A percentile compares a stretch with the other conserved stretches of the same genome.
Evolutionary conservation across 768 basidiomycete species (phyloP).

Genomic region (Termitomyces sp.): DNA sequence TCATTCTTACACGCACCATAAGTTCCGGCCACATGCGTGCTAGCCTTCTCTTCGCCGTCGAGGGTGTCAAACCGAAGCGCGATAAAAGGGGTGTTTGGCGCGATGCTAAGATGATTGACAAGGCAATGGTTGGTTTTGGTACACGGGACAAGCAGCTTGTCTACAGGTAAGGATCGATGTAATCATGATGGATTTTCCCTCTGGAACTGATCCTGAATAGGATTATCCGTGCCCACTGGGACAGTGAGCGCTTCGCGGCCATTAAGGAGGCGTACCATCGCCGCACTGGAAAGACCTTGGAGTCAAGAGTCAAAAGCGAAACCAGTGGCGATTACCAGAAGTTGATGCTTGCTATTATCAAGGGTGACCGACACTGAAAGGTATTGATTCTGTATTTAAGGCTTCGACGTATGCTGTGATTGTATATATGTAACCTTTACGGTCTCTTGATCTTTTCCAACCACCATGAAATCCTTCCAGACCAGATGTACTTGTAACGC

Average conservation of each 20-base stretch:
- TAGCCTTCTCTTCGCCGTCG: conserved; percentile 47
- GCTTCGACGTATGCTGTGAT: background rate
- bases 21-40: conserved; percentile 43
- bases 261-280: conserved; percentile 48
- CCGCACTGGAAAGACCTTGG: conserved; percentile 41
- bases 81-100: conserved; percentile 48
- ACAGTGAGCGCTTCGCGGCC: conserved; percentile 39
- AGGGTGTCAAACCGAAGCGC: conserved; percentile 43
- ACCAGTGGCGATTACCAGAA: conserved; percentile 50
- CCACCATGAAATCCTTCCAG: too few species aligned
- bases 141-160: conserved; percentile 49
- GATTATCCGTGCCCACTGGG: conserved; percentile 53
- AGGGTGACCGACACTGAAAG: conserved; percentile 1
- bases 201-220: conserved; percentile 20
- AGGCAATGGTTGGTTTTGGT: conserved; percentile 51
- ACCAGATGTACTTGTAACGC: too few species aligned
- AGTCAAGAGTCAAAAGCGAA: conserved; percentile 45
- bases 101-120: conserved; percentile 52
- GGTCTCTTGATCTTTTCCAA: too few species aligned
- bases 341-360: conserved; percentile 28
- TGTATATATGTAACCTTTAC: background rate
- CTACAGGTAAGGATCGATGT: conserved; percentile 22
- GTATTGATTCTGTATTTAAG: background rate
- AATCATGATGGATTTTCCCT: background rate
- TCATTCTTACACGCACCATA: background rate